A percentile compares a stretch with the other conserved stretches of the same genome.
phyloP scores from a whole-genome alignment of 1,284 basidiomycete species.

The Xerocomus amazonicus region DNA sequence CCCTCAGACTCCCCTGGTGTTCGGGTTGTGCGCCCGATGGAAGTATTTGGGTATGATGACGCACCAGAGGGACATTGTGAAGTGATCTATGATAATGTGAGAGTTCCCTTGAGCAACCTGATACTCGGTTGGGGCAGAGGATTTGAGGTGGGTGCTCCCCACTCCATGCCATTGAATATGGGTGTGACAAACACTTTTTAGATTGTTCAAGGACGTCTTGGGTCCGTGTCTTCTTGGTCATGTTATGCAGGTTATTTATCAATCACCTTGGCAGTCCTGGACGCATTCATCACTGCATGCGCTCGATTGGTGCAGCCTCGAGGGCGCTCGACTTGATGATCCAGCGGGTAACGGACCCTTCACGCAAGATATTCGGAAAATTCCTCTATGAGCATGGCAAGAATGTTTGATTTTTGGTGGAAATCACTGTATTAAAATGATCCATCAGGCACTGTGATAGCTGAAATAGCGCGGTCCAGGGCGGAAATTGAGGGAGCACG shows the following conservation, averaged over 20 bases:
- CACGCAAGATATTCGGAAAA: constrained; percentile 93
- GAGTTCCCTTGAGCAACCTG: constrained; percentile 80
- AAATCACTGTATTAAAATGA: constrained; percentile 4
- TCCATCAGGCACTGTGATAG: constrained; percentile 73
- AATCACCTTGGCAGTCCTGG: constrained; percentile 62
- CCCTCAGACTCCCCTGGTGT: constrained; percentile 87
- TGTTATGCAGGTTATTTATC: not conserved
- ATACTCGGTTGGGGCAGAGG: constrained; percentile 92
- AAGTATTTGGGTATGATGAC: constrained; percentile 91
- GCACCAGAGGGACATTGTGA: constrained; percentile 97
- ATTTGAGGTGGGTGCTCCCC: constrained; percentile 61
- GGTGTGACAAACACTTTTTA: constrained; percentile 28
- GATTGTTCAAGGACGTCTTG: constrained; percentile 97
- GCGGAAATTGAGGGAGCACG: constrained; percentile 90
- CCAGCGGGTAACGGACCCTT: constrained; percentile 87
- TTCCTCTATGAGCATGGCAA: constrained; percentile 85
- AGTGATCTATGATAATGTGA: constrained; percentile 91
- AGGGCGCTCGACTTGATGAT: constrained; percentile 87
- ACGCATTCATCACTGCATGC: constrained; percentile 98
- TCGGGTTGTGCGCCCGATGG: constrained; percentile 87
- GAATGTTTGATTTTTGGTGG: constrained; percentile 12
- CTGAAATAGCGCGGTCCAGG: constrained; percentile 87
- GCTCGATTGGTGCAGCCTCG: constrained; percentile 87
- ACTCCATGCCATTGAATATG: not conserved
- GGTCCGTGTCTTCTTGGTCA: constrained; percentile 45